Conservation (phyloP, 495 filamentous ascomycete species). For the Baudoinia panamericana region DNA sequence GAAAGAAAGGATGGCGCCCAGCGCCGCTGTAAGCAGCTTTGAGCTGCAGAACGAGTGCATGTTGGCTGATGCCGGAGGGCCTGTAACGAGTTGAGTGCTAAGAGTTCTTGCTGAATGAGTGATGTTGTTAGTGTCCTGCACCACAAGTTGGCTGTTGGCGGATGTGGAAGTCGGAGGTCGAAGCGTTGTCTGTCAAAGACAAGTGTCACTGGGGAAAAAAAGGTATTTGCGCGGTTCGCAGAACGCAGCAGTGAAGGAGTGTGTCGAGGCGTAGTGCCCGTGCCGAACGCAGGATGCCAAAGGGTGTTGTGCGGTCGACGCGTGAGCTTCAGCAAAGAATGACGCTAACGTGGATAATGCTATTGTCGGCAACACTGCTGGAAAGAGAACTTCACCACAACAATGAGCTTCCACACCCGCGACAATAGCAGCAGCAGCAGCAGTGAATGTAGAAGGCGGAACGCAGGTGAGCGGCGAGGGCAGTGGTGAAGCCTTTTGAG, state of each 20-base stretch:
- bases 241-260: slow-evolving; percentile 1
- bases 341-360: slow-evolving; percentile 7
- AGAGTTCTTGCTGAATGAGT: slow-evolving; percentile 10
- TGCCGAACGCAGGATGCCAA: background rate
- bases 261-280: background rate
- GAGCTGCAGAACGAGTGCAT: slow-evolving; percentile 15
- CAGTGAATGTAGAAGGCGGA: slow-evolving; percentile 4
- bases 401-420: slow-evolving; percentile 9
- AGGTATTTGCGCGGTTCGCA: background rate
- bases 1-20: slow-evolving; percentile 15
- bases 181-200: background rate
- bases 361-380: too few relatives aligned
- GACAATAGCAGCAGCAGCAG: slow-evolving; percentile 1
- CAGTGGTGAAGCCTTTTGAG: slow-evolving; percentile 8
- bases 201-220: background rate
- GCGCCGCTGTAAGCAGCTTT: slow-evolving; percentile 13
- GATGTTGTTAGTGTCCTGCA: slow-evolving; percentile 18
- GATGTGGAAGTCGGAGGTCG: background rate
- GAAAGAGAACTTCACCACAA: slow-evolving; percentile 9
- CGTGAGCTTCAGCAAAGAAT: slow-evolving; percentile 8
- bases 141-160: slow-evolving; percentile 1
- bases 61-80: slow-evolving; percentile 3
- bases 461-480: background rate
- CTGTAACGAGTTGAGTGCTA: background rate
- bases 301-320: background rate